Percentiles rank a stretch among this genome's conserved stretches.
These are phyloP conservation scores for Fusarium paranaense DNA, from an alignment of 2,329 filamentous ascomycete genomes.

Conservation along the genomic window DNA sequence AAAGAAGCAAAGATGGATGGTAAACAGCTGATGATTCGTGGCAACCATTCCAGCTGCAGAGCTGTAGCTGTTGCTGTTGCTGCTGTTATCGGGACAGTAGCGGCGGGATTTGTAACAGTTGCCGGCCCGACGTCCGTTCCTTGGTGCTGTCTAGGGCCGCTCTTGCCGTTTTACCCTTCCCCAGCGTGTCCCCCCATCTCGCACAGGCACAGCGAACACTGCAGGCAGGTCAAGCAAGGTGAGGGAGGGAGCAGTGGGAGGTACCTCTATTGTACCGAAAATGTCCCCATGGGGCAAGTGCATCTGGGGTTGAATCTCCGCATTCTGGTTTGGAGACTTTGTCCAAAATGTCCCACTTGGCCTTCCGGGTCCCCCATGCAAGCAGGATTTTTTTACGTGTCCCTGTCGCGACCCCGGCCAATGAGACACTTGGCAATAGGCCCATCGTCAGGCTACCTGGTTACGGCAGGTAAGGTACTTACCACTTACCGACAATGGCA, in stretches of 20 bases:
- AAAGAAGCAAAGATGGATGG: constrained; percentile 3
- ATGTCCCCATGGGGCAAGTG: constrained; percentile 33
- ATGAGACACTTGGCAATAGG: constrained; percentile 13
- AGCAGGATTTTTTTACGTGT: constrained; percentile 21
- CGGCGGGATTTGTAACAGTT: background rate
- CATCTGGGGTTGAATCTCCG: constrained; percentile 36
- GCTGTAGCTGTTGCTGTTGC: background rate
- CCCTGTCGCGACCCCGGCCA: constrained; percentile 22
- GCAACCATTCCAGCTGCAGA: background rate
- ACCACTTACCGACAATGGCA: constrained; percentile 9
- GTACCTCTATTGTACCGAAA: constrained; percentile 3
- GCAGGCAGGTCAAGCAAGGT: background rate
- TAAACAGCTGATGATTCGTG: constrained; percentile 12
- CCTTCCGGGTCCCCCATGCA: constrained; percentile 13
- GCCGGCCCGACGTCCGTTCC: background rate
- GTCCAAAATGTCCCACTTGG: constrained; percentile 10
- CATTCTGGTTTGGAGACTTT: constrained; percentile 40
- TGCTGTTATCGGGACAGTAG: background rate
- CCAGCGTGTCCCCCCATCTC: background rate
- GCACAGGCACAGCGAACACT: background rate
- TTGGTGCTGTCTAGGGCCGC: background rate
- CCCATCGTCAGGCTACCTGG: constrained; percentile 27
- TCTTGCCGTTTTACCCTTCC: background rate
- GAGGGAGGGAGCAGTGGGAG: background rate
- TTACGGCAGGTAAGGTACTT: constrained; percentile 27